Base-by-base conservation (phyloP, 1,284 basidiomycete species). In the Pseudomicrostroma phylloplanum region DNA sequence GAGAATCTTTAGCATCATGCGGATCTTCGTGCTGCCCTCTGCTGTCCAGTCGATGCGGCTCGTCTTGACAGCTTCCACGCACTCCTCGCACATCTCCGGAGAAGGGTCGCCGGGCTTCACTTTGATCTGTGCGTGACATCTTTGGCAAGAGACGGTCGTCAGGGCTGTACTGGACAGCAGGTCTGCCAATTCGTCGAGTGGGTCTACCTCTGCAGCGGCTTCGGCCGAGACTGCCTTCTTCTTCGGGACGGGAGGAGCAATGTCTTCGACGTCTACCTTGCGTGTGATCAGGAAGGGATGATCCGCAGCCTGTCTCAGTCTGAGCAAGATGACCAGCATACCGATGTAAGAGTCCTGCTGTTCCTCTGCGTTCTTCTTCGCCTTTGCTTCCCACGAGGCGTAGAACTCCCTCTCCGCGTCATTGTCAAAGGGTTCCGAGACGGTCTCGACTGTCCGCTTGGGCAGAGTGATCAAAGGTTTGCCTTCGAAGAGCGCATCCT, bases 401-500 rank as follows among this genome's bases (percentile, higher is more conserved):
- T 98, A 98, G 80, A 98, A 97, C 4, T 83, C 83, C 46, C 85
- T 83, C 79, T 98, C 94, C 0, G 87, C 84, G 0, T 63, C 57
- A 48, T 77, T 70, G 15, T 76, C 66, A 65, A 82, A 81, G 7
- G 77, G 74, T 15, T 66, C 64, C 83, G 86, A 83, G 0, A 96
- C 82, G 41, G 92, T 81, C 13, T 89, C 81, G 30, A 98, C 83
- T 1, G 80, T 84, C 6, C 92, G 86, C 26, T 83, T 84, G 0
- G 94, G 96, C 0, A 98, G 84, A 39, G 88, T 84, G 49, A 98
- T 83, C n/a, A 98, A 83, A 0, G 86, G 85, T 70, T 91, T 89
- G 15, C 94, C 94, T 64, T 86, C 77, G 17, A 91, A 79, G 0
- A 83, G 81, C 46, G 91, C 87, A 48, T 88, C 86, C 80, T 98